A percentile compares a stretch with the other conserved stretches of the same genome.
These are phyloP conservation scores for Platanthera zijinensis DNA, from an alignment of 106 monocot species.

Conservation along the genomic window DNA sequence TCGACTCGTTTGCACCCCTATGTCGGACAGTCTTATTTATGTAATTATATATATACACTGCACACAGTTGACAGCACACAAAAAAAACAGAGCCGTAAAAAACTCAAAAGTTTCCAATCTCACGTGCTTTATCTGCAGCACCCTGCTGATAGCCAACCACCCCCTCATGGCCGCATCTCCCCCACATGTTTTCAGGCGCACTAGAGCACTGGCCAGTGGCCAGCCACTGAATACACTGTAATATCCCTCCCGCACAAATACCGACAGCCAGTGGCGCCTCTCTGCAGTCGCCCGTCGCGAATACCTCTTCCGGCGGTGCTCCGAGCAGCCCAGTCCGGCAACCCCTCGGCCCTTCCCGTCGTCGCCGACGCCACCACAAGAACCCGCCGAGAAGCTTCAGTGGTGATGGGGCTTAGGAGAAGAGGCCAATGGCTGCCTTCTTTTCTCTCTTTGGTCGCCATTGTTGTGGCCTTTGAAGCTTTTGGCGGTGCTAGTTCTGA, in stretches of 20 bases:
- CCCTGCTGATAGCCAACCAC: slow-evolving; percentile 25
- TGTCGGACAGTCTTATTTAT: too few species aligned
- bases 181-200: not conserved
- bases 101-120: slow-evolving; percentile 6
- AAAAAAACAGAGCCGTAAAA: too few species aligned
- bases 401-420: slow-evolving; percentile 19
- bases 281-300: not conserved
- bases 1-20: too few species aligned
- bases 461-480: not conserved
- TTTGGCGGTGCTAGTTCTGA: slow-evolving; percentile 18
- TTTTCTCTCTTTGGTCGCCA: slow-evolving; percentile 1
- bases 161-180: not conserved
- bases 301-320: not conserved
- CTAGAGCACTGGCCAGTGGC: not conserved
- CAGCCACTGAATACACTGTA: not conserved
- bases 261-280: not conserved
- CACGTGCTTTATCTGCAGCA: slow-evolving; percentile 36
- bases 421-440: slow-evolving; percentile 16
- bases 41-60: too few species aligned
- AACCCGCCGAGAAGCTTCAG: not conserved
- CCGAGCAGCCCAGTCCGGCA: not conserved
- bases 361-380: not conserved
- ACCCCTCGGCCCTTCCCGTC: not conserved
- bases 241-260: slow-evolving; percentile 1
- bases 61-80: too few species aligned